Conservation (phyloP, 495 filamentous ascomycete species). For the Aspergillus egyptiacus region DNA sequence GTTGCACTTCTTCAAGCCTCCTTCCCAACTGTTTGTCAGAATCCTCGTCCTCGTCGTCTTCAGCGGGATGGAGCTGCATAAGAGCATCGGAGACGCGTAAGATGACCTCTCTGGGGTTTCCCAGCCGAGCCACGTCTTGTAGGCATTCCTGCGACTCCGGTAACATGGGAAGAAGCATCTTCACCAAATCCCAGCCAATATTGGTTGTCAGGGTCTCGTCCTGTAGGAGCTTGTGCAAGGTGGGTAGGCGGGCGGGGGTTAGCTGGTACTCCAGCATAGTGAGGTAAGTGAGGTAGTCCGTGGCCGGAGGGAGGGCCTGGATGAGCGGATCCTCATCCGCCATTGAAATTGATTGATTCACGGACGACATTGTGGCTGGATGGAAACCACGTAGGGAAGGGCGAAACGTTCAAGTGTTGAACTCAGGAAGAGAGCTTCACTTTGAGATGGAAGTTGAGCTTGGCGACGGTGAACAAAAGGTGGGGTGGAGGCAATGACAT, state of each 20-base stretch:
- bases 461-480: too few species aligned
- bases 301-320: constrained; percentile 57
- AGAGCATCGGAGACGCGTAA: constrained; percentile 78
- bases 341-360: constrained; percentile 20
- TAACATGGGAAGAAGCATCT: constrained; percentile 71
- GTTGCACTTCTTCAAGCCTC: not conserved
- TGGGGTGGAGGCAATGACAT: too few species aligned
- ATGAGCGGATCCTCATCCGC: constrained; percentile 39
- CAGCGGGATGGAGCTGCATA: constrained; percentile 49
- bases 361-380: constrained; percentile 3
- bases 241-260: constrained; percentile 66
- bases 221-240: constrained; percentile 72
- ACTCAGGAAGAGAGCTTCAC: not conserved
- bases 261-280: constrained; percentile 84
- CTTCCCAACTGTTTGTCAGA: constrained; percentile 1
- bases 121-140: constrained; percentile 68
- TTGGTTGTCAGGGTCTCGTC: constrained; percentile 78
- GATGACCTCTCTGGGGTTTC: constrained; percentile 91
- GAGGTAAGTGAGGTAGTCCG: constrained; percentile 82
- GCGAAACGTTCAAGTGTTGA: not conserved
- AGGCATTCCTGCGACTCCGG: constrained; percentile 69
- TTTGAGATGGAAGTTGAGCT: not conserved
- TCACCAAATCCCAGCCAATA: constrained; percentile 94
- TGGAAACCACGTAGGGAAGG: not conserved
- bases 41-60: constrained; percentile 47